phyloP scores from a whole-genome alignment of 78 protist species.

The Dictyostelium firmibasis region DNA sequence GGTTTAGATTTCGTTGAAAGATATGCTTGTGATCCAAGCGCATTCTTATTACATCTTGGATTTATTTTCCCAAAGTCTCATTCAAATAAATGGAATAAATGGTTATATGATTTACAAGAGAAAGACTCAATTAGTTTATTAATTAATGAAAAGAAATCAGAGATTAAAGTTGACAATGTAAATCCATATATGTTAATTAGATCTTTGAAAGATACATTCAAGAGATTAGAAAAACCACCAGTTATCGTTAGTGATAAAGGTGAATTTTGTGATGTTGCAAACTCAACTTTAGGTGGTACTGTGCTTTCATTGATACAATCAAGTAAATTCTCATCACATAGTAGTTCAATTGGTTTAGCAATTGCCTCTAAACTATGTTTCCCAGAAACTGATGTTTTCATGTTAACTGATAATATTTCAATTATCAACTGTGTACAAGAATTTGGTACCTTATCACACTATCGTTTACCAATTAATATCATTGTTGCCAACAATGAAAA shows the following conservation, averaged over 20 bases:
- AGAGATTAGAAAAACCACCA: background rate
- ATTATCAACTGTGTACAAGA: slow-evolving; percentile 11
- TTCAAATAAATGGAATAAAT: background rate
- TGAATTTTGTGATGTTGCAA: background rate
- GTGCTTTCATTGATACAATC: slow-evolving; percentile 7
- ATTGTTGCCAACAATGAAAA: slow-evolving; percentile 9
- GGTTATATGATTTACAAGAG: slow-evolving; percentile 6
- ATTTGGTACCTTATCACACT: slow-evolving; percentile 8
- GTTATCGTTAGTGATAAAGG: slow-evolving; percentile 19
- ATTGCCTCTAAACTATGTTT: slow-evolving; percentile 6
- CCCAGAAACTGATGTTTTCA: slow-evolving; percentile 5
- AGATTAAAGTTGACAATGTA: slow-evolving; percentile 1
- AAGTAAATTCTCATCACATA: background rate
- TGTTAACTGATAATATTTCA: background rate
- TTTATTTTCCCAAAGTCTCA: background rate
- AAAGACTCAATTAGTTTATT: slow-evolving; percentile 4
- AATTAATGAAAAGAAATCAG: slow-evolving; percentile 2
- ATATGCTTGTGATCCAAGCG: background rate
- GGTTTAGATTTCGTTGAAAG: background rate
- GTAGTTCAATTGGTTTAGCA: background rate
- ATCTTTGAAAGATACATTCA: background rate
- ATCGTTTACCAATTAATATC: slow-evolving; percentile 36
- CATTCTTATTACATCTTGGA: slow-evolving; percentile 19
- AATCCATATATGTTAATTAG: background rate
- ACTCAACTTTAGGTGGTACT: background rate